Base-by-base conservation (phyloP, 495 filamentous ascomycete genomes). In the Xylaria nigripes region DNA sequence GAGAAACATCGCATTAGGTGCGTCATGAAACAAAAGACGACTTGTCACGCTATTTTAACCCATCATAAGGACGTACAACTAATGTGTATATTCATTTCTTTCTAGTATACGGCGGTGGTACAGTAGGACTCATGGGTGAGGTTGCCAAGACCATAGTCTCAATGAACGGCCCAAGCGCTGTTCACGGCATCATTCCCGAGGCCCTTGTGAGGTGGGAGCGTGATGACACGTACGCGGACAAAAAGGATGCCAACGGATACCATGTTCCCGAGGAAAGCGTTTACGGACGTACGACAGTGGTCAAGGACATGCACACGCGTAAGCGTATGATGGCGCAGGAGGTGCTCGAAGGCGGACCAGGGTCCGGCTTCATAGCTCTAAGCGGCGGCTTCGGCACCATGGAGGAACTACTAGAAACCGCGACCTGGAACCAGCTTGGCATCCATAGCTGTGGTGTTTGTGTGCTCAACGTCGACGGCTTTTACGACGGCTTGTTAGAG, bases 391-490 rank as follows among this genome's bases (percentile, higher is more conserved):
- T 90, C 70, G 93, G 93, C 10, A 97, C 94, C 6, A 76, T 97
- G 64, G 93, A 98, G 72, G 93, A 98, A 76, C 73, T 97, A 50
- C 92, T 96, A 74, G 93, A 98, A 78, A 86, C 95, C 51, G 86
- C 84, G 27, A 97, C 93, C 12, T 98, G 93, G 93, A 97, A 96
- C 69, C 93, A 96, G 71, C 69, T 98, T 52, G 93, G 94, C 0
- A 98, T 98, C 56, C 93, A 98, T 68, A 79, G 76, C 52, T 78
- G 81, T 55, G 88, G 86, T 0, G 80, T 98, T 44, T 82, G 90
- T 41, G 70, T 96, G 57, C 76, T 86, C 40, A 97, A 97, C 70
- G 77, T 92, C 25, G 83, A 89, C 48, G 90, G 91, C 1, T 97
- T 92, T 66, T 98, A 90, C 75, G 83, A 95, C 73, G 90, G 90